phyloP scores from a whole-genome alignment of 495 filamentous ascomycete genomes.

The Friedmanniomyces endolithicus region DNA sequence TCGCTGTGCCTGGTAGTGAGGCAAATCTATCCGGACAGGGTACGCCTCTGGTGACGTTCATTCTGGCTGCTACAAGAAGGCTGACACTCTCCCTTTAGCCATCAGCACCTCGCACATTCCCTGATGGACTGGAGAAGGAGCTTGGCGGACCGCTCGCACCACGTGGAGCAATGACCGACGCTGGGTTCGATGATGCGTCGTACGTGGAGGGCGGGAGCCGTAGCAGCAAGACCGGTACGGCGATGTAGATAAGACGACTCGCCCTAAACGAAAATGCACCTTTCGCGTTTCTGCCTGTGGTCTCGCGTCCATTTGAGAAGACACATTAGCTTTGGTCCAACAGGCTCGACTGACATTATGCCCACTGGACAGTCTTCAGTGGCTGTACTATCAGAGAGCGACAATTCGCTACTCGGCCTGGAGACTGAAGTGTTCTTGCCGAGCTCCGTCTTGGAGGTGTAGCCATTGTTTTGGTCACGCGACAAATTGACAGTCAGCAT shows the following conservation, averaged over 20 bases:
- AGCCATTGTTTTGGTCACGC: too few relatives aligned
- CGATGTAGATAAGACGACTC: background rate
- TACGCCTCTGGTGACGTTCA: background rate
- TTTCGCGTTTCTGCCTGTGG: too few relatives aligned
- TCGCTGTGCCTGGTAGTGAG: conserved; percentile 60
- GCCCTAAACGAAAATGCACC: background rate
- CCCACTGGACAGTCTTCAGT: too few relatives aligned
- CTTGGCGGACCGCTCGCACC: conserved; percentile 53
- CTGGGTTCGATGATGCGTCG: conserved; percentile 6
- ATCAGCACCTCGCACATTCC: conserved; percentile 63
- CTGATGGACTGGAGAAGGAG: conserved; percentile 71
- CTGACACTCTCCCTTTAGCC: conserved; percentile 25
- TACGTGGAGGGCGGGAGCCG: conserved; percentile 8
- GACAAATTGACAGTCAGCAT: too few relatives aligned
- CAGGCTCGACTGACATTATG: too few relatives aligned
- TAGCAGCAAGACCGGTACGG: background rate
- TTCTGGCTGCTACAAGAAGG: background rate
- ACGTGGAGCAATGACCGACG: conserved; percentile 8
- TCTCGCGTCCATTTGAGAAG: too few relatives aligned
- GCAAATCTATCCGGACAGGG: conserved; percentile 69
- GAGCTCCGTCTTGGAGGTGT: too few relatives aligned
- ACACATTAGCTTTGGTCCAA: too few relatives aligned
- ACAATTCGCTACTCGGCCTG: too few relatives aligned
- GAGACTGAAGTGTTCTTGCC: too few relatives aligned
- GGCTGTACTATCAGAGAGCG: too few relatives aligned